A percentile compares a stretch with the other conserved stretches of the same genome.
Evolutionary conservation across 2,329 filamentous ascomycete genomes (phyloP).

Genomic region (Fusarium multiceps): DNA sequence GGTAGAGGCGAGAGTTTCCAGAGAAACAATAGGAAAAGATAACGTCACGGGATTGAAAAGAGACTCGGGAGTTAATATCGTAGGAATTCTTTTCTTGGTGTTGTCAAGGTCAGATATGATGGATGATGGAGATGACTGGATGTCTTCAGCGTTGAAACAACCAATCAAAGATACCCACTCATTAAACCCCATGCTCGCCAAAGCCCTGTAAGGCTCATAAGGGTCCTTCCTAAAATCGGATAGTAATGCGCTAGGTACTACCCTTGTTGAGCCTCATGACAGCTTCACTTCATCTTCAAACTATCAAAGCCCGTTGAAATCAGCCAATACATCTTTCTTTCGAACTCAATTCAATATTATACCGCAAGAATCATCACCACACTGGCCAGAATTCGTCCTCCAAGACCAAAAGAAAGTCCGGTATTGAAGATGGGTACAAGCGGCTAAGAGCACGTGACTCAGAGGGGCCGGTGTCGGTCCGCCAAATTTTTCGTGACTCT

Average conservation of each 20-base stretch:
- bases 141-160: background rate
- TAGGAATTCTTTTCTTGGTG: too few species aligned
- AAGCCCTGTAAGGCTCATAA: background rate
- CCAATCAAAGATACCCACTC: background rate
- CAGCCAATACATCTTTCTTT: accelerated
- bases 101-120: too few species aligned
- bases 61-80: too few species aligned
- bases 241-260: background rate
- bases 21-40: too few species aligned
- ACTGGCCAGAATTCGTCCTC: too few species aligned
- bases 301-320: background rate
- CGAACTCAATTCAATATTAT: accelerated
- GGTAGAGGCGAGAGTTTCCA: too few species aligned
- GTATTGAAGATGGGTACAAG: slow-evolving; percentile 22
- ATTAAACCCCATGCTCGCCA: background rate
- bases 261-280: slow-evolving; percentile 11
- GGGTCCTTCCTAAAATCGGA: slow-evolving; percentile 13
- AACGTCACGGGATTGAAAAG: too few species aligned
- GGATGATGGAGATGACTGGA: too few species aligned
- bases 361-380: too few species aligned
- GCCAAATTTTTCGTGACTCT: background rate
- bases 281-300: background rate
- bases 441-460: background rate
- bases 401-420: slow-evolving; percentile 19
- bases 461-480: background rate